Conservation (phyloP, 2,329 filamentous ascomycete genomes). For the Nothomitra cinnamomea region DNA sequence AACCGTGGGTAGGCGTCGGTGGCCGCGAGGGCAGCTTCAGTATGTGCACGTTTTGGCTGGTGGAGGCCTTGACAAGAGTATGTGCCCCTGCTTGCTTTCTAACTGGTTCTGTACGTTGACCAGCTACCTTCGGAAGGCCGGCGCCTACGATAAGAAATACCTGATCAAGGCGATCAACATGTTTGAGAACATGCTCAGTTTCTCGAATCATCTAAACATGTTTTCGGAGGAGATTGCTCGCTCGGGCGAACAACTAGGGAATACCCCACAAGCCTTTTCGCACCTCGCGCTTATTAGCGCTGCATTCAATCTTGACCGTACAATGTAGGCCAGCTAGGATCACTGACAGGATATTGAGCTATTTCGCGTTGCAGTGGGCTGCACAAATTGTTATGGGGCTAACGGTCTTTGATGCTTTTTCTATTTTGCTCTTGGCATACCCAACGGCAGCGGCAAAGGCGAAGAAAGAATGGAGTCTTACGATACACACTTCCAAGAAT, state of each 20-base stretch:
- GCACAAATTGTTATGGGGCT: no score
- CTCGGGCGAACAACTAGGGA: constrained; percentile 60
- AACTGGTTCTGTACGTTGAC: not conserved
- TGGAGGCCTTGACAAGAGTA: constrained; percentile 59
- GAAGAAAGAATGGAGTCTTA: no score
- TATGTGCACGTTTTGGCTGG: constrained; percentile 74
- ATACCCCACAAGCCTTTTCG: constrained; percentile 65
- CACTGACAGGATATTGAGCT: no score
- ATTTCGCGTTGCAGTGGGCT: no score
- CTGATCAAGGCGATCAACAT: constrained; percentile 39
- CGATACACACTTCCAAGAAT: no score
- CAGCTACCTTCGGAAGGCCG: constrained; percentile 10
- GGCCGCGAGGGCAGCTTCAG: constrained; percentile 60
- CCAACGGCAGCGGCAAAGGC: no score
- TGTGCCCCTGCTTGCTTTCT: constrained; percentile 14
- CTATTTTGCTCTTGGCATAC: no score
- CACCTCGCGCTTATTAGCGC: constrained; percentile 61
- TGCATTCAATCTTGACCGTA: constrained; percentile 54
- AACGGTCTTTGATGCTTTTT: no score
- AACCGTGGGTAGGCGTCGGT: constrained; percentile 39
- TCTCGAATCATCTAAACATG: constrained; percentile 61
- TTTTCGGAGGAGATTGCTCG: constrained; percentile 65
- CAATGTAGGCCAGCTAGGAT: not conserved
- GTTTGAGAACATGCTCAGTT: constrained; percentile 63
- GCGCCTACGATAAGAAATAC: constrained; percentile 19